Base-by-base conservation (phyloP, 768 basidiomycete species). In the Pisolithus microcarpus region DNA sequence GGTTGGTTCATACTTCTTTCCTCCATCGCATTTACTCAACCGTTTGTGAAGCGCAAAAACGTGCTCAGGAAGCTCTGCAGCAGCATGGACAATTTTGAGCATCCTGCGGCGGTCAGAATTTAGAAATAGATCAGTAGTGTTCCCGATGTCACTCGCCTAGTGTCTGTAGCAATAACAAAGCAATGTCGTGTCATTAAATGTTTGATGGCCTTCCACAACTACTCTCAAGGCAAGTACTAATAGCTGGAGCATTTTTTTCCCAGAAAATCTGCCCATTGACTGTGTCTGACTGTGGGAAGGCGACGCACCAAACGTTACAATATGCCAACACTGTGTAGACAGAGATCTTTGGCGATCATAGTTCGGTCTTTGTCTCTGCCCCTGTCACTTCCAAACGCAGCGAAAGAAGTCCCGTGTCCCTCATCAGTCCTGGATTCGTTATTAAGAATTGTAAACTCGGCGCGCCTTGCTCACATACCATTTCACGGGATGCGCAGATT, bases 311-410 rank as follows among this genome's bases (percentile, higher is more conserved):
- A 37, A 34, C 15, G 36, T 58, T 52, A 95, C 38, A 96, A 66
- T 49, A 69, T 78, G 51, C 73, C 78, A 7, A 95, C 75, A 54
- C 84, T 91, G 49, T 72, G 75, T 43, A 96, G 73, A 46, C 81
- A 75, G 38, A 93, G 67, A 61, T 95, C 90, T 60, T 78, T 85
- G 47, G 87, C 69, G 3, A 95, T 75, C 7, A 73, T 69, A 61
- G 77, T 84, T 40, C 88, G 76, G 52, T 82, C 89, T 65, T 86
- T 87, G 59, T 95, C 92, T 43, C 75, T 72, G 1, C 84, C 85
- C 53, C 79, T 79, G 0, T 76, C 81, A 43, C 69, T 77, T 59
- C 81, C 77, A 58, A 95, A 95, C 1, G 85, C 85, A 61, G 83
- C 82, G 11, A 85, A 70, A 11, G 92, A 76, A 0, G 84, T 80